Evolutionary conservation across 345 rosid species (phyloP).

Genomic region (Sisymbrium irio): DNA sequence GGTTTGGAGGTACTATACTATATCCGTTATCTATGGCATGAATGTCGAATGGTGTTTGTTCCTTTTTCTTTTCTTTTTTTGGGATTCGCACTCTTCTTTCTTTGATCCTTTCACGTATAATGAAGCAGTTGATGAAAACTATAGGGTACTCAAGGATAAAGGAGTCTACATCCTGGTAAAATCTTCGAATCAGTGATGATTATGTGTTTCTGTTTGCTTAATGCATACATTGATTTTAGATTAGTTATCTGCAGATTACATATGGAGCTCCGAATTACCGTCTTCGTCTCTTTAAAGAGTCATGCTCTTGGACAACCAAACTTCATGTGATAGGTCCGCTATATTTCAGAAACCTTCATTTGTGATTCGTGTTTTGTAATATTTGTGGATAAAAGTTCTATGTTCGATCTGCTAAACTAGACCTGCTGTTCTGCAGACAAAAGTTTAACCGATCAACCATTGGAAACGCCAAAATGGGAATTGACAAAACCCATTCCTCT

Average conservation of each 20-base stretch:
- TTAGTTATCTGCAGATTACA: slow-evolving; percentile 53
- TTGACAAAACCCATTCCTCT: slow-evolving; percentile 61
- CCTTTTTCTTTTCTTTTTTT: neutral
- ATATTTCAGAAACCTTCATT: neutral
- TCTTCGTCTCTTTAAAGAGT: slow-evolving; percentile 49
- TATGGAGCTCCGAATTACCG: slow-evolving; percentile 87
- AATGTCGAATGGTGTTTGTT: slow-evolving; percentile 17
- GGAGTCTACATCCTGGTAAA: slow-evolving; percentile 85
- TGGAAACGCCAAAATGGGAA: slow-evolving; percentile 47
- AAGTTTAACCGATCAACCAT: slow-evolving; percentile 41
- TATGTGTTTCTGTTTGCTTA: neutral
- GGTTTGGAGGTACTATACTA: slow-evolving; percentile 72
- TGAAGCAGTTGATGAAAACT: slow-evolving; percentile 90
- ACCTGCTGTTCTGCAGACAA: slow-evolving; percentile 47
- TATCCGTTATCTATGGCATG: neutral
- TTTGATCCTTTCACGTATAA: slow-evolving; percentile 73
- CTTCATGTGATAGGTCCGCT: slow-evolving; percentile 70
- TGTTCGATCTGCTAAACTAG: neutral
- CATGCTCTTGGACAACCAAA: slow-evolving; percentile 54
- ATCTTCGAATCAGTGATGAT: neutral
- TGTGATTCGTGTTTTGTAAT: neutral
- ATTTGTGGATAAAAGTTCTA: neutral
- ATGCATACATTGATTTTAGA: neutral
- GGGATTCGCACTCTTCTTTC: slow-evolving; percentile 35
- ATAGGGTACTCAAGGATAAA: slow-evolving; percentile 95